Evolutionary conservation across 2,329 filamentous ascomycete genomes (phyloP), one percentile per base, ranked within the genome.

Genomic region (Arthrobotrys musiformis): DNA sequence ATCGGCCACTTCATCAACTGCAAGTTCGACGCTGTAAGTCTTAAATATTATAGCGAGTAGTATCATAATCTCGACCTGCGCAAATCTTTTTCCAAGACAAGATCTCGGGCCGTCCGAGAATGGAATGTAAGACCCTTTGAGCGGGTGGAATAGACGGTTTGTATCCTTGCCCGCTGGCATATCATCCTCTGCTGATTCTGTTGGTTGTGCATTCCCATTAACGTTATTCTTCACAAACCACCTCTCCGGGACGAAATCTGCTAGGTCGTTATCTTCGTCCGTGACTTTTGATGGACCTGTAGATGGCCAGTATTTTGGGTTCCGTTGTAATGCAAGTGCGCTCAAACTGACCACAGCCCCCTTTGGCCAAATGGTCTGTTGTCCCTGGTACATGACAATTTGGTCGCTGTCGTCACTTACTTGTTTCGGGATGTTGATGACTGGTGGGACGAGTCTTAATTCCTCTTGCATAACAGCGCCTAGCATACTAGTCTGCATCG

Each of bases 261-360:
- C 86, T 0, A 92, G 83, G 80, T 94, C 81, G 17, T 70, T 35
- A 8, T 70, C 35, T 24, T 61, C 30, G 9, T 30, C 66, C 2
- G 66, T 77, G 19, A 77, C 66, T 35, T 70, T 77, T 6, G 73
- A 77, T 2, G 66, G 44, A 7, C 66, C 73, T 33, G 52, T 67
- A 17, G 81, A 80, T 11, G 91, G 91, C 92, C 92, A 94, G 82
- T 90, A 90, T 58, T 87, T 88, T 9, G 91, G 91, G 82, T 93
- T 92, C 40, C 89, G 87, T 63, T 93, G 91, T 1, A 86, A 85
- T 4, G 86, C 86, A 4, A 88, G 84, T 0, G 86, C 86, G 64
- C 85, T 84, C 22, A 94, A 82, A 2, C 85, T 86, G 77, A 94
- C 85, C 63, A 86, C 83, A 11, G 86, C 85, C 22, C 85, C 86